Base-by-base conservation (phyloP, 345 rosid genomes). In the Rhodomyrtus tomentosa region DNA sequence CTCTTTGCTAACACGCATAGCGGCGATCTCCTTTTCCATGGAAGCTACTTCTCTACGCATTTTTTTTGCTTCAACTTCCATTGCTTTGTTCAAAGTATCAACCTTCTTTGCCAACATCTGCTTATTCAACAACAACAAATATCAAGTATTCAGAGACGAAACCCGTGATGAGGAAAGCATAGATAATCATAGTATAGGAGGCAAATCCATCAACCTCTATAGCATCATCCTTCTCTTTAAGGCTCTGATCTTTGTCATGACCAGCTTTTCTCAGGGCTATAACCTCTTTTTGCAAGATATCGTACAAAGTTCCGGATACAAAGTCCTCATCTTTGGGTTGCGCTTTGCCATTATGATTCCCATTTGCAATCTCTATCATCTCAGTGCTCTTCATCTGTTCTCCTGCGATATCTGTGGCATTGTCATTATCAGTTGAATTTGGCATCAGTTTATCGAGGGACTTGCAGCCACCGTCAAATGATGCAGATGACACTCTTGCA, bases 101-200 rank as follows among this genome's bases (percentile, higher is more conserved):
- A 90, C 92, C 85, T 90, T 90, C 92, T 88, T 90, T 21, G 89
- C 92, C 85, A 90, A 84, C 89, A 88, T 90, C 90, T 90, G 88
- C 25, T 36, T 82, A 36, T 68, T 68, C 45, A 68, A 68, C 79
- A 36, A 68, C 79, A 68, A 25, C 79, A 68, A 36, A 68, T 36
- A 68, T 68, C 79, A 68, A 68, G 45, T 36, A 68, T 12, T 68
- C 25, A 68, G 45, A 68, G 45, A 68, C 1, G 2, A 76, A 50
- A 38, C 27, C 12, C 3, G 55, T 51, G 38, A 29, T 22, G 24
- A 56, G 76, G 80, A 50, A 29, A 83, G 51, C 58, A 45, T 55
- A 50, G 38, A 59, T 25, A 55, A 62, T 62, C 51, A 49, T 22
- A 32, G n/a, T 14, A 32, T 40, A 55, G 49, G 62, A 55, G 40